Conservation (phyloP, 2,329 filamentous ascomycete genomes). For the Talaromyces rugulosus region DNA sequence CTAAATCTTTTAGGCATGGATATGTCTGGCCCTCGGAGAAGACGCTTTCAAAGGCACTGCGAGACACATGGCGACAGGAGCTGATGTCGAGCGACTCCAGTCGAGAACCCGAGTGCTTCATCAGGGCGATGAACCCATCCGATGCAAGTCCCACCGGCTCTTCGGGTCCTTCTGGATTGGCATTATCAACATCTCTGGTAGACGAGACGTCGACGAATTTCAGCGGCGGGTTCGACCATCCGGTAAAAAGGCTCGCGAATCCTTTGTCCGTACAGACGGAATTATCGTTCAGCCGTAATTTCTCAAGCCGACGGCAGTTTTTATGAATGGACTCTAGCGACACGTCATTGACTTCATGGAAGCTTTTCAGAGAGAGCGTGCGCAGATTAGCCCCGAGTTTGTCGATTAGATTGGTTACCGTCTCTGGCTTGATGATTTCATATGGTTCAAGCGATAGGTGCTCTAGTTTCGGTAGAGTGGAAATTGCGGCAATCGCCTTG, state of each 20-base stretch:
- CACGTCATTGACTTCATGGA: slow-evolving; percentile 62
- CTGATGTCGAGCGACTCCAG: slow-evolving; percentile 71
- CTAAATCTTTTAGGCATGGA: slow-evolving; percentile 64
- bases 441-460: slow-evolving; percentile 71
- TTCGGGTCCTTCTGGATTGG: slow-evolving; percentile 60
- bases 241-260: slow-evolving; percentile 67
- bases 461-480: slow-evolving; percentile 59
- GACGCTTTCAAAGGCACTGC: slow-evolving; percentile 66
- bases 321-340: slow-evolving; percentile 68
- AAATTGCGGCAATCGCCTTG: slow-evolving; percentile 62
- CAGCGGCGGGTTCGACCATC: slow-evolving; percentile 71
- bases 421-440: slow-evolving; percentile 50
- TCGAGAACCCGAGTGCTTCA: slow-evolving; percentile 70
- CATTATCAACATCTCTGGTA: slow-evolving; percentile 71
- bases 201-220: slow-evolving; percentile 69
- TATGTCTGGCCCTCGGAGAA: slow-evolving; percentile 64
- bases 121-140: slow-evolving; percentile 71
- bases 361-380: slow-evolving; percentile 72
- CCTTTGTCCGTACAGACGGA: slow-evolving; percentile 69
- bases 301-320: slow-evolving; percentile 63
- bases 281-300: slow-evolving; percentile 79
- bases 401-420: slow-evolving; percentile 59
- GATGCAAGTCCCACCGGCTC: slow-evolving; percentile 68
- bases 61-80: slow-evolving; percentile 76
- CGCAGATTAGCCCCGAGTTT: slow-evolving; percentile 62